Evolutionary conservation across 257 asterid genomes (phyloP), one percentile per base, ranked within the genome.

Genomic region (Sherardia arvensis): DNA sequence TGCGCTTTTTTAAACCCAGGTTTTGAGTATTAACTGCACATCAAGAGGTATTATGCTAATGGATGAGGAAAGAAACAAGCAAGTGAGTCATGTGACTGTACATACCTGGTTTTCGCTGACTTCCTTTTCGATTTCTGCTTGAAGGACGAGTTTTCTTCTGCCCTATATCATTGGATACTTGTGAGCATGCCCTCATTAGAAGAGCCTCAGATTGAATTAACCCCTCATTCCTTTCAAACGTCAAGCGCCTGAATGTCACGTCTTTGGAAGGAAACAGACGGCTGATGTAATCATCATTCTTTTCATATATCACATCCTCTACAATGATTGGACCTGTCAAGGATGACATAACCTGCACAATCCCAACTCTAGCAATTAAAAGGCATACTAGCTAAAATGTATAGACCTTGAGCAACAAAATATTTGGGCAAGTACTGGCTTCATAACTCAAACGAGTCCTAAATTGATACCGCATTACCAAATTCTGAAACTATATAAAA

Each of bases 181-280:
- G 63, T 55, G 79, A 71, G 56, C 73, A 83, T 66, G 71, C 79
- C 64, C 59, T 72, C 64, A 75, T 69, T 61, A 92, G 73, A 69
- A 92, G 82, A 73, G 92, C 96, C 79, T 93, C 99, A 51, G 97
- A 93, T 78, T 93, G 99, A 77, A 93, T 90, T 83, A 93, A 69
- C 71, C 78, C 74, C 73, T 81, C 84, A 14, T 81, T 62, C 78
- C 97, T 87, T 74, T 79, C 81, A 51, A 93, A 90, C 51, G 78
- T 83, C 65, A 93, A 94, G 64, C 97, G 96, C 25, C 99, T 96
- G 72, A 84, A 87, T 45, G 61, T 75, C 69, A 74, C 74, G 54
- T 83, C 87, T 66, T 74, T 66, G 28, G 81, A 79, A 62, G 81
- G 79, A 79, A 76, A 77, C 32, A 68, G 76, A 22, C 62, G 53